Evolutionary conservation across 495 filamentous ascomycete genomes (phyloP).

Genomic region (Penicillium psychrofluorescens): DNA sequence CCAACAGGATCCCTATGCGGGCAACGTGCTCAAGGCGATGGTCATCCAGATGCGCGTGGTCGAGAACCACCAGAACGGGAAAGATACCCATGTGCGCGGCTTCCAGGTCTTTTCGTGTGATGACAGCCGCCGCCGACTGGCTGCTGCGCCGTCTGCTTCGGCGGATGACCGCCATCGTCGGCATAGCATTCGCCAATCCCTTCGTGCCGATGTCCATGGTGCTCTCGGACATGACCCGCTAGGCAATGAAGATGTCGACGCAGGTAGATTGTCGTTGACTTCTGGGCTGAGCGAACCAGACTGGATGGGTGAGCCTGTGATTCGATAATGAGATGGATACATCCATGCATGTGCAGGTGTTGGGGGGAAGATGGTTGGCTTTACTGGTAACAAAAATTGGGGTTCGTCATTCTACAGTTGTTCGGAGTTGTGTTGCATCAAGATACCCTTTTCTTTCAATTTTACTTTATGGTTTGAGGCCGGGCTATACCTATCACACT

Average conservation of each 20-base stretch:
- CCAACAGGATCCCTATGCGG: constrained; percentile 34
- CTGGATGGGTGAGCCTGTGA: constrained; percentile 55
- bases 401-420: constrained; percentile 3
- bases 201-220: constrained; percentile 15
- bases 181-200: constrained; percentile 22
- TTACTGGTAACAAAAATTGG: background rate
- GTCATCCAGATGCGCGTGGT: constrained; percentile 79
- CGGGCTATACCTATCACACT: background rate
- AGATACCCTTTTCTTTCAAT: constrained; percentile 32
- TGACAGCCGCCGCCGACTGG: constrained; percentile 29
- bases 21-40: constrained; percentile 72
- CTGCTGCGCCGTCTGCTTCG: constrained; percentile 31
- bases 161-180: constrained; percentile 24
- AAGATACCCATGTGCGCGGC: constrained; percentile 93
- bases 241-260: constrained; percentile 17
- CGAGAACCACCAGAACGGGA: constrained; percentile 98
- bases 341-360: no score
- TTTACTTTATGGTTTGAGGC: background rate
- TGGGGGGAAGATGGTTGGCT: background rate
- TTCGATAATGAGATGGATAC: constrained; percentile 25
- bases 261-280: constrained; percentile 13
- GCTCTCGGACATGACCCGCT: constrained; percentile 9
- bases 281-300: constrained; percentile 43
- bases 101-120: constrained; percentile 86
- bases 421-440: constrained; percentile 17